Evolutionary conservation across 2,329 filamentous ascomycete genomes (phyloP).

Genomic region (Diaporthe sp.): DNA sequence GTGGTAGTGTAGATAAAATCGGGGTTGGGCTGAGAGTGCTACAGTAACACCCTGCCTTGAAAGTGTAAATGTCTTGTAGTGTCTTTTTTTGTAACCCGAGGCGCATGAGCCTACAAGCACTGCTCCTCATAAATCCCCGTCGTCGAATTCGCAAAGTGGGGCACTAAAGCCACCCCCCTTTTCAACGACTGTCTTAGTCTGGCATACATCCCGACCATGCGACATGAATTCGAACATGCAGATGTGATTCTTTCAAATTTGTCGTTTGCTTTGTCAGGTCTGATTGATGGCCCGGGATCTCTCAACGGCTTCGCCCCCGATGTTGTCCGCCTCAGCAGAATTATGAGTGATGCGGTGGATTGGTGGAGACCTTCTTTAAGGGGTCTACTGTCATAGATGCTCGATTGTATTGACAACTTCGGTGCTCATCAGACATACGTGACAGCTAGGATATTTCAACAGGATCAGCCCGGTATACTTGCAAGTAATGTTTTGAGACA

Average conservation of each 20-base stretch:
- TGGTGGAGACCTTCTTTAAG: not conserved
- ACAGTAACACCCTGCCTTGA: not conserved
- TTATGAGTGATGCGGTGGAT: not conserved
- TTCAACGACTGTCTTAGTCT: not conserved
- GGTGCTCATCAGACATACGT: not conserved
- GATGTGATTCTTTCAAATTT: not conserved
- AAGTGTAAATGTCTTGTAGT: not conserved
- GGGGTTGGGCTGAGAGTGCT: constrained; percentile 19
- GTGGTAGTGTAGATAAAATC: not conserved
- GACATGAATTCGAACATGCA: not conserved
- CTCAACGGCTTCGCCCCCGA: not conserved
- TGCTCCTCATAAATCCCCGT: constrained; percentile 3
- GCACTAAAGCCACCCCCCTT: constrained; percentile 2
- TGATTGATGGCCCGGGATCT: not conserved
- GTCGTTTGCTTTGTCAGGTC: not conserved
- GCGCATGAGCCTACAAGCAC: not conserved
- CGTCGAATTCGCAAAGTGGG: not conserved
- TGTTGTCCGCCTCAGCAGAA: not conserved
- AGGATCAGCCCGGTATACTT: not conserved
- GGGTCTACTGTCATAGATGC: not conserved
- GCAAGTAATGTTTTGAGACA: not conserved
- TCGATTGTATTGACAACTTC: not conserved
- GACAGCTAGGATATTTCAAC: not conserved
- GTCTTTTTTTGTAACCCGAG: not conserved
- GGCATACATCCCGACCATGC: not conserved